Conservation (phyloP, 345 rosid genomes). For the Erysimum cheiranthoides region DNA sequence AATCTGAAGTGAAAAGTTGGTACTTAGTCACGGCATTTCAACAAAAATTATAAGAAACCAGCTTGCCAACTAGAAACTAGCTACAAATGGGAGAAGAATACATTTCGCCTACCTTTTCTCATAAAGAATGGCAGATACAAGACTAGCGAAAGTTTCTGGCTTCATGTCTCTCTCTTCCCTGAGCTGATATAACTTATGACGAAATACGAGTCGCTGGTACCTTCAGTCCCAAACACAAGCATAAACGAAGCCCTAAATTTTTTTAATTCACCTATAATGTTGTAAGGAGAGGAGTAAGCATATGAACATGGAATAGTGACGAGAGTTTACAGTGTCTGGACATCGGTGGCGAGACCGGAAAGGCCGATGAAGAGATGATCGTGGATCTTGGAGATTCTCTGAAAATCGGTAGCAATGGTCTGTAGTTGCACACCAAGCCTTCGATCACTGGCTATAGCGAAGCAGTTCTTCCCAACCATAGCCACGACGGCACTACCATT, state of each 20-base stretch:
- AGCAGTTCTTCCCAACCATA: slow-evolving; percentile 98
- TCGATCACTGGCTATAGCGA: slow-evolving; percentile 97
- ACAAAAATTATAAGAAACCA: background rate
- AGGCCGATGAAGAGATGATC: slow-evolving; percentile 84
- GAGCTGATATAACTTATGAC: slow-evolving; percentile 87
- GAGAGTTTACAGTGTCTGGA: slow-evolving; percentile 71
- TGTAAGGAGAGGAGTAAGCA: background rate
- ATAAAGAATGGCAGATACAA: slow-evolving; percentile 89
- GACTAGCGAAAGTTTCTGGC: slow-evolving; percentile 95
- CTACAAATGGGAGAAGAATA: background rate
- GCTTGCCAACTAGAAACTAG: background rate
- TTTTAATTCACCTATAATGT: background rate
- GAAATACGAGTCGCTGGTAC: slow-evolving; percentile 89
- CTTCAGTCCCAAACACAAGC: slow-evolving; percentile 49
- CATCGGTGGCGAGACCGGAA: slow-evolving; percentile 92
- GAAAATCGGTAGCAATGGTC: slow-evolving; percentile 92
- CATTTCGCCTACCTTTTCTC: slow-evolving; percentile 75
- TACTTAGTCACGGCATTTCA: background rate
- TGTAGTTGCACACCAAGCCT: slow-evolving; percentile 90
- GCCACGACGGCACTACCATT: slow-evolving; percentile 97
- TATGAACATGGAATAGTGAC: background rate
- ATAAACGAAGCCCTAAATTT: background rate
- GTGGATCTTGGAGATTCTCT: slow-evolving; percentile 77
- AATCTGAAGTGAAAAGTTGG: slow-evolving; percentile 56
- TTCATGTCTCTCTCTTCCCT: slow-evolving; percentile 97